Conservation (phyloP, 176 grass and related monocot species). For the Eleusine coracana region DNA sequence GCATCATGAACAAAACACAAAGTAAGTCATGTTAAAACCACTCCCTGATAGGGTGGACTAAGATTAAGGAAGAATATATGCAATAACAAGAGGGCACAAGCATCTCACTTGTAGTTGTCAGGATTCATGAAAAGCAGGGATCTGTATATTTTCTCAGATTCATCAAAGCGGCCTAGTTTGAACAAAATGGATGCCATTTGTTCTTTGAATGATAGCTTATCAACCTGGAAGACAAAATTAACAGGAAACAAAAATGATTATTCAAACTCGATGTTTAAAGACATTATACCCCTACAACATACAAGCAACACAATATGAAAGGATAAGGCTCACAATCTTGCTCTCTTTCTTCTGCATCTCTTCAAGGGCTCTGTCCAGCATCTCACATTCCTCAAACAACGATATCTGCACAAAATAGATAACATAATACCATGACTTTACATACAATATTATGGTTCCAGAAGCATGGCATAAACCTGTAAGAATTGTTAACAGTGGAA, state of each 20-base stretch:
- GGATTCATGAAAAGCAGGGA: conserved; percentile 97
- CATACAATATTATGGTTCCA: neutral
- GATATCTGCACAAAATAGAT: conserved; percentile 71
- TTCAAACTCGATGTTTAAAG: neutral
- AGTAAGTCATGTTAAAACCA: neutral
- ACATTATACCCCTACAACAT: neutral
- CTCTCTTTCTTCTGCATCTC: conserved; percentile 86
- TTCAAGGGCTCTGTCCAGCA: conserved; percentile 82
- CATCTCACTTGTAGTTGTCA: conserved; percentile 89
- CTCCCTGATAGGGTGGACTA: neutral
- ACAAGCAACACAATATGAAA: conserved; percentile 16
- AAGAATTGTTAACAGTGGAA: neutral
- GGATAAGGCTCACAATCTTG: conserved; percentile 75
- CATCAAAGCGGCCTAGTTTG: conserved; percentile 74
- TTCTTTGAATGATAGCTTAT: conserved; percentile 89
- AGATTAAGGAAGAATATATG: conserved; percentile 1
- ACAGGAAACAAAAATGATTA: conserved; percentile 27
- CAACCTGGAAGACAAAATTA: conserved; percentile 68
- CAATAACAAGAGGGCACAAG: neutral
- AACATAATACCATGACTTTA: conserved; percentile 24
- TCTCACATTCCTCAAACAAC: conserved; percentile 84
- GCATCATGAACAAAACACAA: neutral
- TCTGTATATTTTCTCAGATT: conserved; percentile 81
- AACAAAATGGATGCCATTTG: conserved; percentile 90
- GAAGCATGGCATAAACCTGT: neutral